A percentile compares a stretch with the other conserved stretches of the same genome.
Evolutionary conservation across 768 basidiomycete species (phyloP).

Genomic region (Mycena leptocephala): DNA sequence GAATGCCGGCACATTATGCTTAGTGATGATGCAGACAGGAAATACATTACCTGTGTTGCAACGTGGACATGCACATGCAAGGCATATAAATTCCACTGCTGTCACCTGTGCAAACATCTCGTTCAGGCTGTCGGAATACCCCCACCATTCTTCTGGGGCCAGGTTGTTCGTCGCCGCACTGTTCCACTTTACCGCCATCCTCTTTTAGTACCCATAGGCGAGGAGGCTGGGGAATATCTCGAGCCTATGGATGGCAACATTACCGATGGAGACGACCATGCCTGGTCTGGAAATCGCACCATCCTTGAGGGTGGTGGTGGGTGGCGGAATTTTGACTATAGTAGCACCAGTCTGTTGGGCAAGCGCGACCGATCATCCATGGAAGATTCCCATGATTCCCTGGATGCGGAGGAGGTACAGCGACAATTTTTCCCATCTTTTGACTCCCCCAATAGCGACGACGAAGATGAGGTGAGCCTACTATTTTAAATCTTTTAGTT

Average conservation of each 20-base stretch:
- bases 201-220: too few species aligned
- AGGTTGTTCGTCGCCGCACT: too few species aligned
- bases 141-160: too few species aligned
- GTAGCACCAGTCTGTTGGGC: too few species aligned
- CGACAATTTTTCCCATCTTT: neutral
- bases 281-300: too few species aligned
- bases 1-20: conserved; percentile 45
- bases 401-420: neutral
- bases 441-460: neutral
- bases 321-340: too few species aligned
- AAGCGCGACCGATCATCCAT: too few species aligned
- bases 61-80: conserved; percentile 53
- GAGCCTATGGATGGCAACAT: conserved; percentile 32
- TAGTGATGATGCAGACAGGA: conserved; percentile 12
- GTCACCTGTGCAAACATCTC: conserved; percentile 53
- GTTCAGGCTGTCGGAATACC: too few species aligned
- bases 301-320: too few species aligned
- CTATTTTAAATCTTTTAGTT: too few species aligned
- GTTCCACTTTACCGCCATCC: too few species aligned
- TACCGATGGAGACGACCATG: conserved; percentile 42
- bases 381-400: neutral
- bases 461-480: neutral
- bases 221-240: neutral
- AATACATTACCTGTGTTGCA: too few species aligned
- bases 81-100: conserved; percentile 42